Evolutionary conservation across 495 filamentous ascomycete species (phyloP).

Genomic region (Penicillium steckii): DNA sequence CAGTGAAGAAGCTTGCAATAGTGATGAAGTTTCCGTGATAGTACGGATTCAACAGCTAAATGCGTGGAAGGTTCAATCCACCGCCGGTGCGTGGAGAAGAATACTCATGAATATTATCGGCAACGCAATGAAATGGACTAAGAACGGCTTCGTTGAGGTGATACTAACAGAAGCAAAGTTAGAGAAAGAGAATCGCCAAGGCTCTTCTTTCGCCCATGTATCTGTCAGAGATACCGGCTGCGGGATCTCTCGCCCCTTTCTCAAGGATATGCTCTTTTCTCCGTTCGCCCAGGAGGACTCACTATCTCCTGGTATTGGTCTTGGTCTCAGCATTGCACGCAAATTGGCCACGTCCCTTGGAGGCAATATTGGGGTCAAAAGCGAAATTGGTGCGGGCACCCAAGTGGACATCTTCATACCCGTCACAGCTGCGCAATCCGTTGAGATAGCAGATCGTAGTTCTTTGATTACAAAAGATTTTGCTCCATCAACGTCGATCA

Average conservation of each 20-base stretch:
- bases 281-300: conserved; percentile 71
- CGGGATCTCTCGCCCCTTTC: conserved; percentile 66
- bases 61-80: conserved; percentile 53
- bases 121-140: conserved; percentile 70
- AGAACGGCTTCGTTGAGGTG: conserved; percentile 57
- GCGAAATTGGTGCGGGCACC: conserved; percentile 56
- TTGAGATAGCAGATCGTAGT: neutral
- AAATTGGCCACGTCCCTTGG: conserved; percentile 60
- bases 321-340: conserved; percentile 67
- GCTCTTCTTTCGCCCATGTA: conserved; percentile 31
- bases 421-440: conserved; percentile 25
- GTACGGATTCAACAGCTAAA: conserved; percentile 52
- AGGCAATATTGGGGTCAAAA: conserved; percentile 60
- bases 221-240: conserved; percentile 62
- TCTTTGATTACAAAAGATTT: neutral
- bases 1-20: neutral
- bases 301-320: conserved; percentile 62
- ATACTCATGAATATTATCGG: conserved; percentile 72
- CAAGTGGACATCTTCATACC: conserved; percentile 55
- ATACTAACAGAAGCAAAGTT: conserved; percentile 39
- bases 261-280: conserved; percentile 62
- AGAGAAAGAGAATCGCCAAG: conserved; percentile 13
- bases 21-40: conserved; percentile 42
- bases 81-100: conserved; percentile 61
- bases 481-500: neutral